phyloP scores from a whole-genome alignment of 2,329 filamentous ascomycete genomes.

The Teratosphaeria nubilosa region DNA sequence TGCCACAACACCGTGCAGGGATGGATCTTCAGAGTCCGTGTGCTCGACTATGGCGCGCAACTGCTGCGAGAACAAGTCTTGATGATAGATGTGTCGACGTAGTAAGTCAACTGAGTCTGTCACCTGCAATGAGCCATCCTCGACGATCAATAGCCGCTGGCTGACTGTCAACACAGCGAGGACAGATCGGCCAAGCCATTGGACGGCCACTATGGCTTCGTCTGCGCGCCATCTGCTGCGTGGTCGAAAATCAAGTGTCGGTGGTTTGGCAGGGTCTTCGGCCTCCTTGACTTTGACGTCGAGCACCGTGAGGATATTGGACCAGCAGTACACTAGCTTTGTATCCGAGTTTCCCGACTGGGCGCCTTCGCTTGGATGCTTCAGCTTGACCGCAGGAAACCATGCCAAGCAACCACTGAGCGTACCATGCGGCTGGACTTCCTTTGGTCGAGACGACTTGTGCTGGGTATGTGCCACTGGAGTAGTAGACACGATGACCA shows the following conservation, averaged over 20 bases:
- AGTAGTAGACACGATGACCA: constrained; percentile 95
- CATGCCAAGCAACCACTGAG: constrained; percentile 91
- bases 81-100: constrained; percentile 84
- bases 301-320: constrained; percentile 87
- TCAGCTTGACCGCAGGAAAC: constrained; percentile 93
- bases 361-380: constrained; percentile 48
- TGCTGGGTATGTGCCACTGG: constrained; percentile 94
- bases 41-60: constrained; percentile 77
- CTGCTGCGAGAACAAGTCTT: constrained; percentile 81
- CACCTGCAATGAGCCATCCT: constrained; percentile 79
- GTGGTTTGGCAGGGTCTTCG: constrained; percentile 59
- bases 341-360: constrained; percentile 60
- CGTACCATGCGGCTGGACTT: constrained; percentile 77
- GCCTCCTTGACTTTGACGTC: constrained; percentile 67
- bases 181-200: constrained; percentile 93
- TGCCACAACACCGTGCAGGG: constrained; percentile 90
- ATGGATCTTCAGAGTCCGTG: constrained; percentile 72
- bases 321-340: constrained; percentile 97
- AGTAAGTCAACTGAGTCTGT: constrained; percentile 91
- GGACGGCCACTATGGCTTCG: constrained; percentile 89
- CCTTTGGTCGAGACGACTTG: constrained; percentile 83
- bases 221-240: constrained; percentile 87
- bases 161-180: constrained; percentile 87
- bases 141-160: constrained; percentile 82
- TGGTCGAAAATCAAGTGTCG: constrained; percentile 67